These are phyloP conservation scores for Gossypioides kirkii DNA, from an alignment of 345 rosid genomes.

Conservation along the genomic window DNA sequence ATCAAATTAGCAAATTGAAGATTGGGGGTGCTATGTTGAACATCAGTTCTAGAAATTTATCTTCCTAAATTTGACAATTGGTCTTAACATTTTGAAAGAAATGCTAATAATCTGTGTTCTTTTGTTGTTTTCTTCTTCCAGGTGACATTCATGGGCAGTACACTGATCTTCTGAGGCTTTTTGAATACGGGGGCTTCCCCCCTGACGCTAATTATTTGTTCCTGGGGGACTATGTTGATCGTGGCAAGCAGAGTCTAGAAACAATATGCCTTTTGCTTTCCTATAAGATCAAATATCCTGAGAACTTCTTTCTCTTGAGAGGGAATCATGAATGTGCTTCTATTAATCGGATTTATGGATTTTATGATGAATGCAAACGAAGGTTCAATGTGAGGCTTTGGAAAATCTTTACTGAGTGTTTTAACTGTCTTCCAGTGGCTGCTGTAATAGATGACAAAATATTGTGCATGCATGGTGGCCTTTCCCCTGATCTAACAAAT, in stretches of 20 bases:
- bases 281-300: constrained; percentile 82
- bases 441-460: constrained; percentile 85
- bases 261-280: constrained; percentile 68
- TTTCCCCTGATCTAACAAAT: constrained; percentile 71
- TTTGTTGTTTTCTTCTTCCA: constrained; percentile 24
- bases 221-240: constrained; percentile 87
- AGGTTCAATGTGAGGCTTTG: constrained; percentile 80
- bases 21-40: not conserved
- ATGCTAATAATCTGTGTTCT: constrained; percentile 1
- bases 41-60: not conserved
- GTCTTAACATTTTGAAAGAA: not conserved
- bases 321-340: constrained; percentile 93
- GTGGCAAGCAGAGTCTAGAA: constrained; percentile 92
- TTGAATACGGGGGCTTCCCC: constrained; percentile 58
- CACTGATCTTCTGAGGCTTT: constrained; percentile 1
- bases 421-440: constrained; percentile 91
- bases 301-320: constrained; percentile 77
- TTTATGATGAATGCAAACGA: constrained; percentile 90
- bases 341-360: constrained; percentile 83
- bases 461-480: constrained; percentile 95
- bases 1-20: not conserved
- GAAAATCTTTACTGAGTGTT: constrained; percentile 81
- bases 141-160: constrained; percentile 12
- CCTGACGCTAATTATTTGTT: constrained; percentile 78
- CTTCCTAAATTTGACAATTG: not conserved